Evolutionary conservation across 352 stramenopile species (phyloP).

Genomic region (Bremia lactucae): DNA sequence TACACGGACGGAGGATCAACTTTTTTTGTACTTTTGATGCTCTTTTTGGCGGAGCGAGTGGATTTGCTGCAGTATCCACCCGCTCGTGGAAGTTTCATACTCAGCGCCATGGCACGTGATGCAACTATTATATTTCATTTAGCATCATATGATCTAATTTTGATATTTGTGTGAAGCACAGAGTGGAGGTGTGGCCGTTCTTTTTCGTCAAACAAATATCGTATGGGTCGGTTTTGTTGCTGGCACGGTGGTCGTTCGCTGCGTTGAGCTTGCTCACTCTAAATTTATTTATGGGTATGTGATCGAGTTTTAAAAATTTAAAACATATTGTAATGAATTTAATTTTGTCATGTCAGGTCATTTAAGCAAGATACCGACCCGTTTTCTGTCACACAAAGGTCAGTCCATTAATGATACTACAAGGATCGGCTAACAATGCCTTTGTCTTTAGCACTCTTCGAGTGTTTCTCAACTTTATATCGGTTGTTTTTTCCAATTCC

Average conservation of each 20-base stretch:
- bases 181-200: conserved; percentile 58
- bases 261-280: conserved; percentile 48
- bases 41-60: conserved; percentile 45
- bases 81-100: conserved; percentile 28
- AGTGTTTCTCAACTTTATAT: conserved; percentile 53
- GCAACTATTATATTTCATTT: background rate
- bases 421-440: conserved; percentile 1
- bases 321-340: background rate
- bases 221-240: conserved; percentile 85
- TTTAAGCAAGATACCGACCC: conserved; percentile 24
- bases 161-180: conserved; percentile 10
- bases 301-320: background rate
- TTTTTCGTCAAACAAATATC: conserved; percentile 88
- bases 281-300: conserved; percentile 64
- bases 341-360: conserved; percentile 12
- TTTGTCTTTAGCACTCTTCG: conserved; percentile 17
- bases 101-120: conserved; percentile 46
- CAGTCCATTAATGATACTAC: background rate
- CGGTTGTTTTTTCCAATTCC: conserved; percentile 41
- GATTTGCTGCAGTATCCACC: conserved; percentile 30
- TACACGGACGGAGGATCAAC: conserved; percentile 84
- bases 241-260: conserved; percentile 58
- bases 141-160: background rate
- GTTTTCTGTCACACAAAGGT: conserved; percentile 27
- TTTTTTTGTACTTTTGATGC: conserved; percentile 85